Conservation (phyloP, 139 green algal genomes). For the Coelastrella sp. region DNA sequence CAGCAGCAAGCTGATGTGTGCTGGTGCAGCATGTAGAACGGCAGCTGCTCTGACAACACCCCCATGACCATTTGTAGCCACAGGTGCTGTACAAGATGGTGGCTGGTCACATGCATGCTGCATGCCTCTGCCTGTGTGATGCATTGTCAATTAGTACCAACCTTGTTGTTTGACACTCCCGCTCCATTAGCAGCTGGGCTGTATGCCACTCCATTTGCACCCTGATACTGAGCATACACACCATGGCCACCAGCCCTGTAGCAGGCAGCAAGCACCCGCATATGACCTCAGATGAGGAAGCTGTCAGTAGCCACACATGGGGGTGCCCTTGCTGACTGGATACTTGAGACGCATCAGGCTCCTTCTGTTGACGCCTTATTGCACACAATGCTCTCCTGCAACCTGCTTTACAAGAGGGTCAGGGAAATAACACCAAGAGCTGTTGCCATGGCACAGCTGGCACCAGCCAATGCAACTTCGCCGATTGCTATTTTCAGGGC, state of each 20-base stretch:
- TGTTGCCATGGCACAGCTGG: too few species aligned
- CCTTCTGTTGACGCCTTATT: neutral
- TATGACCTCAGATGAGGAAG: neutral
- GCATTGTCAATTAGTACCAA: neutral
- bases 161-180: neutral
- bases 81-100: too few species aligned
- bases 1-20: too few species aligned
- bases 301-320: neutral
- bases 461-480: too few species aligned
- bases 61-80: too few species aligned
- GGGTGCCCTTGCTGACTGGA: too few species aligned
- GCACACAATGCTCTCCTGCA: neutral
- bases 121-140: neutral
- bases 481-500: too few species aligned
- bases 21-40: too few species aligned
- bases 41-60: too few species aligned
- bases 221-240: neutral
- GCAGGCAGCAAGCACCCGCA: neutral
- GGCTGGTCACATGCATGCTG: neutral
- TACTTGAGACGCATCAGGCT: neutral
- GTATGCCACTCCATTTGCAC: neutral
- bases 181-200: neutral
- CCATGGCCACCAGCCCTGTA: neutral
- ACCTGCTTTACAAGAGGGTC: too few species aligned
- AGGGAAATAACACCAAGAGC: too few species aligned